A percentile compares a stretch with the other conserved stretches of the same genome.
These are phyloP conservation scores for Cymbidium sinense DNA, from an alignment of 106 monocot genomes.

Conservation along the genomic window DNA sequence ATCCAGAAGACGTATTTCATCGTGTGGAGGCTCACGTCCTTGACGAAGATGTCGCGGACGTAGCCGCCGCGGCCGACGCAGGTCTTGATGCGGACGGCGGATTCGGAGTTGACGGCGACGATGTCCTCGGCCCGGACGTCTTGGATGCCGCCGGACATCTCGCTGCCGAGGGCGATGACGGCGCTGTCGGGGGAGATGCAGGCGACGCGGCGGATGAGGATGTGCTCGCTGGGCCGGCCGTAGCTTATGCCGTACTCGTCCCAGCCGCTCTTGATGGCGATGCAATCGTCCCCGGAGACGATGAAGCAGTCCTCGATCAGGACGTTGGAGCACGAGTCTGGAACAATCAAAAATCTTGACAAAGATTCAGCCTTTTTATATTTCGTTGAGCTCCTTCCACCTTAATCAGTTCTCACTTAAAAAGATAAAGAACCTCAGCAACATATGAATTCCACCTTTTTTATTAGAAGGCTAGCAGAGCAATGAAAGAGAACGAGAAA, in stretches of 20 bases:
- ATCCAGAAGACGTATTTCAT: slow-evolving; percentile 95
- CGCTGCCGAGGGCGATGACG: slow-evolving; percentile 77
- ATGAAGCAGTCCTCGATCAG: slow-evolving; percentile 78
- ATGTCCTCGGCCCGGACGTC: slow-evolving; percentile 74
- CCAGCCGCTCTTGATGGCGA: slow-evolving; percentile 94
- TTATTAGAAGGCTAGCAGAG: no score
- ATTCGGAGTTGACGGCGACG: slow-evolving; percentile 72
- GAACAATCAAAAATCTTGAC: no score
- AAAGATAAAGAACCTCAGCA: no score
- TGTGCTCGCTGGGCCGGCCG: slow-evolving; percentile 73
- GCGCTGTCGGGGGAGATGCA: slow-evolving; percentile 95
- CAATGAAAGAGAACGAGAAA: no score
- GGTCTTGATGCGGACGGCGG: slow-evolving; percentile 76
- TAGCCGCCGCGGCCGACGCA: slow-evolving; percentile 63
- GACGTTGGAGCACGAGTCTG: slow-evolving; percentile 84
- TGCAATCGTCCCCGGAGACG: slow-evolving; percentile 86
- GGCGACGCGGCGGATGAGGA: slow-evolving; percentile 59
- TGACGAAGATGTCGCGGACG: slow-evolving; percentile 58
- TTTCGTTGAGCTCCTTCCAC: no score
- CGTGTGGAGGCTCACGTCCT: slow-evolving; percentile 47
- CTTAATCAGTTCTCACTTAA: no score
- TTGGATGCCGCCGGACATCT: slow-evolving; percentile 87
- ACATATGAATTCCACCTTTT: no score
- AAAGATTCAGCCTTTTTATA: no score
- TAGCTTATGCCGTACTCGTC: slow-evolving; percentile 82